phyloP scores from a whole-genome alignment of 1,284 basidiomycete species.

The Cronartium quercuum region DNA sequence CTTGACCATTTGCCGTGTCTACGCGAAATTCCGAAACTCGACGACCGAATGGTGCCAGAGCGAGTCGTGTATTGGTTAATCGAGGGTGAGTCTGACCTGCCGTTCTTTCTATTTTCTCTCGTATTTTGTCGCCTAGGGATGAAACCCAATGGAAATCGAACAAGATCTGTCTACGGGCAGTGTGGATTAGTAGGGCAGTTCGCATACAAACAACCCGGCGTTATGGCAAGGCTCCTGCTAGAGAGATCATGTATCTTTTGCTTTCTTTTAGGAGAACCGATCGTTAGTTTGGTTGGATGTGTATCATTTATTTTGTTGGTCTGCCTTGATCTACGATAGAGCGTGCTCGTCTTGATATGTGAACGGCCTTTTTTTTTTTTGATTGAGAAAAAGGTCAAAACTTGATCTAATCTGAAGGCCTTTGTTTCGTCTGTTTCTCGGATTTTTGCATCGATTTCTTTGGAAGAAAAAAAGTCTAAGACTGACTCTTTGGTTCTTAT shows the following conservation, averaged over 20 bases:
- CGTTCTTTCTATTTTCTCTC: not conserved
- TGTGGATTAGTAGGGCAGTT: not conserved
- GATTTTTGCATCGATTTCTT: not conserved
- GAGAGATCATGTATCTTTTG: not conserved
- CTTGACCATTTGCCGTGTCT: not conserved
- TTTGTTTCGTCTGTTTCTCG: not conserved
- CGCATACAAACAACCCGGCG: not conserved
- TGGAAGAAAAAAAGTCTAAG: not conserved
- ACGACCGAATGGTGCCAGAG: not conserved
- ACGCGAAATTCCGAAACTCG: not conserved
- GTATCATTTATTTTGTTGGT: not conserved
- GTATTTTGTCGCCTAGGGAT: not conserved
- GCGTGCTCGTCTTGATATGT: not conserved
- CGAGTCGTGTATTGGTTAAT: not conserved
- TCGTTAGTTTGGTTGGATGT: not conserved
- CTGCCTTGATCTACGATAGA: not conserved
- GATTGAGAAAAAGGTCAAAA: constrained; percentile 8
- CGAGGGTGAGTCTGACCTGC: not conserved
- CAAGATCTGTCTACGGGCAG: not conserved
- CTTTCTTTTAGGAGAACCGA: not conserved
- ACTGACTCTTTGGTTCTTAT: not conserved
- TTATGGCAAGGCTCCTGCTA: not conserved
- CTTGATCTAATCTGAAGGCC: constrained; percentile 36
- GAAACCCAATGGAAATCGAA: not conserved
- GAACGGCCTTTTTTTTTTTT: not conserved